phyloP scores from a whole-genome alignment of 208 protist genomes.

The Acanthamoeba rhysodes region DNA sequence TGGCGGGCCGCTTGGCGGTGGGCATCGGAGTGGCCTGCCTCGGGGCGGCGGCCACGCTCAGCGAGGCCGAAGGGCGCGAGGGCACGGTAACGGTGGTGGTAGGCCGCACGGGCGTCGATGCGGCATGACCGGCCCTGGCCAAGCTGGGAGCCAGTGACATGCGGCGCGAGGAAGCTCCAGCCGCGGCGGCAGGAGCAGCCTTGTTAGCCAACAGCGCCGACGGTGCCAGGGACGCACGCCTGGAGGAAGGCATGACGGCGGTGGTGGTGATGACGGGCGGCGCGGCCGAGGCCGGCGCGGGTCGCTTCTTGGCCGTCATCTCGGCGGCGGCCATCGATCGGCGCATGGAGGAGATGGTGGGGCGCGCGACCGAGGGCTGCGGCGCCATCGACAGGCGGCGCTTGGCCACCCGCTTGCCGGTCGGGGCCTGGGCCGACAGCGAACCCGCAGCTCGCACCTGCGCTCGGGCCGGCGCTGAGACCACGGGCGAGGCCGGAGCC shows the following conservation, averaged over 20 bases:
- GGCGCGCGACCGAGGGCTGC: not conserved
- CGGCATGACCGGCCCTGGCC: not conserved
- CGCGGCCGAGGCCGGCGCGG: not conserved
- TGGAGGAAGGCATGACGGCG: not conserved
- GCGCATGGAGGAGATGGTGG: not conserved
- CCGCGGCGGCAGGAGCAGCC: not conserved
- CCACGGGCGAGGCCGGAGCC: not conserved
- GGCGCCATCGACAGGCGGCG: not conserved
- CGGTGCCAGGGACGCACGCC: not conserved
- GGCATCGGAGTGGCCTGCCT: slow-evolving; percentile 24
- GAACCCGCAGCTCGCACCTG: not conserved
- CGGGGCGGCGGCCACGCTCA: not conserved
- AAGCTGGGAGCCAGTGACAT: too few relatives aligned
- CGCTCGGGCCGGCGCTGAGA: not conserved
- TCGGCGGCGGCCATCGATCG: not conserved
- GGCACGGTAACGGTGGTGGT: not conserved
- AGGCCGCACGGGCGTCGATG: not conserved
- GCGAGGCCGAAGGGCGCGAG: not conserved
- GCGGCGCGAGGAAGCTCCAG: too few relatives aligned
- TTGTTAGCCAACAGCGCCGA: too few relatives aligned
- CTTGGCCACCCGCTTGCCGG: not conserved
- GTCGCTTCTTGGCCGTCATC: not conserved
- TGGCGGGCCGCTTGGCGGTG: not conserved
- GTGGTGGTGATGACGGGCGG: not conserved
- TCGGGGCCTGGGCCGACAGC: not conserved